Evolutionary conservation across 2,329 filamentous ascomycete species (phyloP).

Genomic region (Penicillium oxalicum): DNA sequence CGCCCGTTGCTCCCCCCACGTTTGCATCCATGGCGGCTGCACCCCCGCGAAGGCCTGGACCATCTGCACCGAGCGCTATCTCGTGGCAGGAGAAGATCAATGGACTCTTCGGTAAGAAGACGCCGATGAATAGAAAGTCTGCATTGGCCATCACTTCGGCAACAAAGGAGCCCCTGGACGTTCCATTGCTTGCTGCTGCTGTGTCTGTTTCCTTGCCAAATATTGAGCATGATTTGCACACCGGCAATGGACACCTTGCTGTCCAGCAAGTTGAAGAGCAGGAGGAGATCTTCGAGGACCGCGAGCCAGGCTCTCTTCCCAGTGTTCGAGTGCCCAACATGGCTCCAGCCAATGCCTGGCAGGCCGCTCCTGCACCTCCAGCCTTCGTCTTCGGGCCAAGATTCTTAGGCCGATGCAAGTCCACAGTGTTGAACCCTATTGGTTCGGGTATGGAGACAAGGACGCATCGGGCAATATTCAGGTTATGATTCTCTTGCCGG

Average conservation of each 20-base stretch:
- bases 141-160: constrained; percentile 59
- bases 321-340: constrained; percentile 61
- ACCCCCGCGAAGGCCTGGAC: constrained; percentile 31
- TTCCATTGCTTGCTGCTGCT: constrained; percentile 44
- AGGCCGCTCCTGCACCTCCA: constrained; percentile 44
- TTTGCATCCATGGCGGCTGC: constrained; percentile 42
- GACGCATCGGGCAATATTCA: constrained; percentile 33
- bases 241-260: constrained; percentile 44
- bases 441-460: constrained; percentile 36
- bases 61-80: constrained; percentile 43
- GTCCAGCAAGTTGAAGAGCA: constrained; percentile 70
- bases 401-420: constrained; percentile 52
- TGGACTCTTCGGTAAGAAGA: constrained; percentile 63
- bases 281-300: constrained; percentile 74
- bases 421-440: constrained; percentile 43
- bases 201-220: constrained; percentile 68
- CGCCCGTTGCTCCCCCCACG: constrained; percentile 40
- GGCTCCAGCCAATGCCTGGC: constrained; percentile 59
- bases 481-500: constrained; percentile 45
- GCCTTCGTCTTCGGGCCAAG: constrained; percentile 34
- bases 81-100: constrained; percentile 82
- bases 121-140: constrained; percentile 45
- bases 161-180: constrained; percentile 61
- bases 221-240: constrained; percentile 29
- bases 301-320: constrained; percentile 73